Base-by-base conservation (phyloP, 106 monocot genomes). In the Platanthera guangdongensis region DNA sequence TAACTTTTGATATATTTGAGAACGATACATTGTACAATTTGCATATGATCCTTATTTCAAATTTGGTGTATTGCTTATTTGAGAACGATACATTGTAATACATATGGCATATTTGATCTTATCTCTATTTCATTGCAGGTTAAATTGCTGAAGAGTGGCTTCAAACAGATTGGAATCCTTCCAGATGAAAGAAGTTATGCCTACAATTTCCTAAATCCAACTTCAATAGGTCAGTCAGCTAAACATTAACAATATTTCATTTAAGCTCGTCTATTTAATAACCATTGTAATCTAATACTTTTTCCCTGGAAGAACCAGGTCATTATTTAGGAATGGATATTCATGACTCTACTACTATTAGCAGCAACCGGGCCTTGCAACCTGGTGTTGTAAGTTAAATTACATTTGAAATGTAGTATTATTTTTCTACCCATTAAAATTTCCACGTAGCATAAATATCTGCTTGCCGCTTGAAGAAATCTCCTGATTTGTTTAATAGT, bases 271-370 rank as follows among this genome's bases (percentile, higher is more conserved):
- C 11, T 7, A 12, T 71, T 46, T 48, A 19, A 22, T 72, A 51
- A 51, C 9, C 50, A 51, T 72, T 21, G 22, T 50, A 8, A 9
- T 8, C 72, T 72, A 28, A 51, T 51, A 74, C 2, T n/a, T 45
- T 74, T 60, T 77, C 51, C 5, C 62, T 6, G 52, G 5, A 50
- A 69, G 60, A 57, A 18, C 51, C 88, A 95, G 93, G 96, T 64
- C 94, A 99, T 77, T 99, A 90, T 82, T 80, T 99, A 80, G 99
- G 99, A 71, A 94, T 94, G 99, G 99, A 99, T 88, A 81, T 99
- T 57, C 99, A 99, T 74, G 99, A 99, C 50, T 90, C 83, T 7
- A 74, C 89, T 22, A 82, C 59, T 12, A 52, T 94, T 15, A 72
- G 77, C 65, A 85, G 64, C 57, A 80, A 80, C 28, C 89, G 83